These are phyloP conservation scores for Claviceps humidiphila DNA, from an alignment of 2,329 filamentous ascomycete genomes.

Conservation along the genomic window DNA sequence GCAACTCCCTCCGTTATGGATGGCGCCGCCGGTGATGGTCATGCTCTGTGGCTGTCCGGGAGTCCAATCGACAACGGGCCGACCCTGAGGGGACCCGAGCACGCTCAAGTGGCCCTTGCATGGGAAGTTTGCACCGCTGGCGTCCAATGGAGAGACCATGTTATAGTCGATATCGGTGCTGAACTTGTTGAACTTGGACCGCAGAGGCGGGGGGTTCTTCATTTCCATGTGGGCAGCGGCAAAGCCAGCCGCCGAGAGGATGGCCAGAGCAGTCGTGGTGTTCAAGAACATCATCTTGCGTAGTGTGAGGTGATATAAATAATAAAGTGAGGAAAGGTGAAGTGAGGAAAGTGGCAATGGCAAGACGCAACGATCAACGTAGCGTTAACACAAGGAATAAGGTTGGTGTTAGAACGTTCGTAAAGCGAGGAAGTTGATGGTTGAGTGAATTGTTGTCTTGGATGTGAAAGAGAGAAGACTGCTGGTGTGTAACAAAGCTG, in stretches of 20 bases:
- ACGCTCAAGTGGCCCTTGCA: conserved; percentile 54
- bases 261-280: conserved; percentile 21
- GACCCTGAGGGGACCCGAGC: conserved; percentile 34
- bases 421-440: neutral
- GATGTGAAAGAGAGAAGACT: neutral
- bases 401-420: neutral
- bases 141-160: conserved; percentile 53
- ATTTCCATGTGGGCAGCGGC: conserved; percentile 46
- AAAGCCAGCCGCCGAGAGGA: conserved; percentile 29
- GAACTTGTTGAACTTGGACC: conserved; percentile 38
- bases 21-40: conserved; percentile 36
- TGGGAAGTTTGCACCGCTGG: conserved; percentile 53
- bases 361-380: neutral
- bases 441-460: neutral
- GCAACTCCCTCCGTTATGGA: conserved; percentile 47
- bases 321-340: too few species aligned
- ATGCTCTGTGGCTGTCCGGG: conserved; percentile 40
- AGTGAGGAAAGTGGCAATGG: too few species aligned
- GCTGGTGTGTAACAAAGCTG: neutral
- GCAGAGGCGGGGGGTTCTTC: conserved; percentile 36
- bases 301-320: too few species aligned
- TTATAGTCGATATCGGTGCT: conserved; percentile 49
- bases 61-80: conserved; percentile 40
- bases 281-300: neutral
- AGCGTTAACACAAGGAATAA: neutral